Base-by-base conservation (phyloP, 192 early-diverging fungal genomes). In the Podila verticillata region DNA sequence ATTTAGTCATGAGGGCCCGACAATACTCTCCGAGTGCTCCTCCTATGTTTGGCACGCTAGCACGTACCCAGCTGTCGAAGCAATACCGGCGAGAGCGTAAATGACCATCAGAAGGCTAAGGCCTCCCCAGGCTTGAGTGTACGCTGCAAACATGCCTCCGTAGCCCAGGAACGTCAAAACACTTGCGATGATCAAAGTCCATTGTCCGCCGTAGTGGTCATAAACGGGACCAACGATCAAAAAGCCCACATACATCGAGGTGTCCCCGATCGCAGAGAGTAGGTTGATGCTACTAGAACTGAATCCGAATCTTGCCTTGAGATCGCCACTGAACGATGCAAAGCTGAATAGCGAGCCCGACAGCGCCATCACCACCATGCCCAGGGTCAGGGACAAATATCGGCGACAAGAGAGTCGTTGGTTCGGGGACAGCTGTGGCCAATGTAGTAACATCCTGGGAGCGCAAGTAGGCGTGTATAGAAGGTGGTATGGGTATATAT, bases 261-360 rank as follows among this genome's bases (percentile, higher is more conserved):
- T 80, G 26, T 80, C 77, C 4, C 77, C 77, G 35, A 80, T 72
- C 15, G 77, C 77, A 8, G 77, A 49, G 17, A 80, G 66, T 10
- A 80, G 61, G 28, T 80, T 80, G 66, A 80, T 80, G 48, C 72
- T 68, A 51, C 69, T 72, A 20, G 77, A 80, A 12, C n/a, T 80
- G 54, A 80, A 80, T 17, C 66, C 77, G 48, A 80, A 80, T 3
- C 77, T 64, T 32, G 77, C 77, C 66, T 80, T 80, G 29, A 80
- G 65, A 39, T 80, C 77, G 0, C 65, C 72, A 31, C 65, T 44
- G 49, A 80, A 39, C 5, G 77, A 80, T 15, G 77, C 77, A 57
- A 80, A 80, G n/a, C 69, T 72, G 61, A 80, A 80, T 39, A 80
- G 48, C 8, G 77, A 80, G 20, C 77, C 77, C 4, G 77, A 80